Conservation (phyloP, 192 early-diverging fungal species). For the Coemansia sp. region DNA sequence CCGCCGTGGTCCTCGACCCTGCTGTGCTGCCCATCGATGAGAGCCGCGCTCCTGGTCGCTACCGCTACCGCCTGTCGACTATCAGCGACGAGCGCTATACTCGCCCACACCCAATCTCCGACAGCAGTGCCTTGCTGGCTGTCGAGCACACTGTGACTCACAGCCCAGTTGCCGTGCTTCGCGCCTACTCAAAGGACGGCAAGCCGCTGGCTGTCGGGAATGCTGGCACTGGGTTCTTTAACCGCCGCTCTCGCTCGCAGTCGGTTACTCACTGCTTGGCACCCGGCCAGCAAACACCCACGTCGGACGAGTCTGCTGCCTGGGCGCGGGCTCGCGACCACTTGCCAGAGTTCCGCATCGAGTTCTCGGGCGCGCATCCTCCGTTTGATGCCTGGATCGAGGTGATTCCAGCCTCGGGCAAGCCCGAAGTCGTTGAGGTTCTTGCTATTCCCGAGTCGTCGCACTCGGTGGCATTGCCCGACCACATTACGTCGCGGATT, state of each 20-base stretch:
- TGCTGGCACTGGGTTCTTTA: neutral
- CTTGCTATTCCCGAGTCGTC: conserved; percentile 19
- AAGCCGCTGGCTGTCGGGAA: conserved; percentile 19
- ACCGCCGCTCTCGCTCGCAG: neutral
- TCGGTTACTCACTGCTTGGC: conserved; percentile 43
- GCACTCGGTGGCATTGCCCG: conserved; percentile 36
- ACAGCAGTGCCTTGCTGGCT: conserved; percentile 4
- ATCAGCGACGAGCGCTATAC: conserved; percentile 53
- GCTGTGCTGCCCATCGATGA: conserved; percentile 8
- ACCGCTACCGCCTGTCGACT: conserved; percentile 40
- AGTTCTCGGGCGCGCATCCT: conserved; percentile 16
- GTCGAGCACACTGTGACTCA: conserved; percentile 34
- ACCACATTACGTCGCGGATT: conserved; percentile 39
- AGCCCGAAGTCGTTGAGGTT: conserved; percentile 46
- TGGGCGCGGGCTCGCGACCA: conserved; percentile 46
- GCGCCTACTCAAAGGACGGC: conserved; percentile 45
- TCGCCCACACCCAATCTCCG: conserved; percentile 25
- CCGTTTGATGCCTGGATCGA: conserved; percentile 55
- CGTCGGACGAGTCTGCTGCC: conserved; percentile 24
- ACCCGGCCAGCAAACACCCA: conserved; percentile 34
- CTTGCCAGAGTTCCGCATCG: conserved; percentile 50
- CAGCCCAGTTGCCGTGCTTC: conserved; percentile 39
- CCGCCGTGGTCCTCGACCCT: conserved; percentile 26
- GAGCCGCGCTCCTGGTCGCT: conserved; percentile 41
- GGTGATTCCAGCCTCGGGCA: conserved; percentile 47